Base-by-base conservation (phyloP, 2,329 filamentous ascomycete genomes). In the Talaromyces sp. region DNA sequence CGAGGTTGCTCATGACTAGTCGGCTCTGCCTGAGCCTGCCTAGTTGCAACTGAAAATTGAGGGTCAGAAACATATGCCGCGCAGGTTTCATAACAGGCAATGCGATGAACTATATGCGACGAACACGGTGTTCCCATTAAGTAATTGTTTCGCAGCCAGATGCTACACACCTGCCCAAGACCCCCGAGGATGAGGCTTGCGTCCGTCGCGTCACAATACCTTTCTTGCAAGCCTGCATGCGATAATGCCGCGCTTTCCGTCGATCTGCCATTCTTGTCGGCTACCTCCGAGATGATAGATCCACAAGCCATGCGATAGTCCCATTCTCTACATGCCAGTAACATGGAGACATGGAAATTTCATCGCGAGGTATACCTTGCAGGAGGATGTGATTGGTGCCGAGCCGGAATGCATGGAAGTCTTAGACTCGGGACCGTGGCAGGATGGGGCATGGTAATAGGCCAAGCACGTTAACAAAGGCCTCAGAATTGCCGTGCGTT, bases 211-310 rank as follows among this genome's bases (percentile, higher is more conserved):
- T 56, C 51, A 34, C 51, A 34, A 36, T 34, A 19, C 29, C 25
- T 29, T 29, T 29, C 15, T 51, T 29, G 47, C 47, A 51, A 27
- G 19, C 34, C 13, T 4, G 11, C 43, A 47, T 47, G 13, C 36
- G 36, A 40, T 17, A n/a, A 45, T 58, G 56, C 56, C 56, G 56
- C 56, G 36, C 36, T 59, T 59, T 43, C 56, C 56, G 56, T 59
- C 36, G 36, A 43, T 59, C 56, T 59, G 34, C 43, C 22, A 43
- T 40, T 27, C 38, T 59, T 11, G 56, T 59, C 56, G 56, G 56
- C 38, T 43, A 43, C 56, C 34, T 43, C 56, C 56, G 56, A 59
- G 56, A 29, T 29, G 22, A 51, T n/a, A 29, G 47, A 29, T 59
- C 56, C 56, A 59, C 56, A 59, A n/a, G 17, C 56, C 56, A 59